Base-by-base conservation (phyloP, 2,329 filamentous ascomycete species). In the Neonectria magnoliae region DNA sequence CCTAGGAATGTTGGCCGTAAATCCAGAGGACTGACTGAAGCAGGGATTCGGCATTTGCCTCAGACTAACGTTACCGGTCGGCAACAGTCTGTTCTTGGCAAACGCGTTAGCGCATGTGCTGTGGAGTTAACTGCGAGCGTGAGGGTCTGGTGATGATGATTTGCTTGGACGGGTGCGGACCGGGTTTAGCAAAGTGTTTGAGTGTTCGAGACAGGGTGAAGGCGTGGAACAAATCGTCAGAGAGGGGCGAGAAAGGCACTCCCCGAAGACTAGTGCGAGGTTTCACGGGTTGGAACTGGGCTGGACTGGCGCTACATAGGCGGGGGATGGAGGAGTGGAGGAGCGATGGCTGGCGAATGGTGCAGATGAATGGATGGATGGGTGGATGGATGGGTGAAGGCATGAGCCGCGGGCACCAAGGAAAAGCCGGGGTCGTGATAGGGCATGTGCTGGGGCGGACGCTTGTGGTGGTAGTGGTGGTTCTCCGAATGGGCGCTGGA, bases 21-120 rank as follows among this genome's bases (percentile, higher is more conserved):
- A 36, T 14, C 27, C 50, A 54, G 57, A 16, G 36, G 14, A 16
- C 41, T 38, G 33, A 45, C 25, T 55, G 41, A 18, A 44, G 53
- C 60, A 62, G 63, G 59, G 59, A 61, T 70, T 51, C 20, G 50
- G 54, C 54, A 64, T 48, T 70, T 68, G 58, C 48, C 60, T 56
- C 48, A 52, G 53, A 51, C 55, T 38, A 16, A n/a, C 16, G 36
- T 8, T 5, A 38, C 36, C 5, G 33, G 33, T 3, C 14, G 14
- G 36, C 36, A 63, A 36, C 53, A 59, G 57, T 36, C 64, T 64
- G 42, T 60, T 61, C 18, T 65, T 48, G n/a, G 54, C 47, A 45
- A 25, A 25, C 42, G 41, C 57, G 48, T 29, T 48, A 18, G 22
- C 48, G 25, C 11, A 45, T 57, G 1, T 45, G n/a, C 20, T 25